Evolutionary conservation across 1,284 basidiomycete species (phyloP).

Genomic region (Pterulicium gracile): DNA sequence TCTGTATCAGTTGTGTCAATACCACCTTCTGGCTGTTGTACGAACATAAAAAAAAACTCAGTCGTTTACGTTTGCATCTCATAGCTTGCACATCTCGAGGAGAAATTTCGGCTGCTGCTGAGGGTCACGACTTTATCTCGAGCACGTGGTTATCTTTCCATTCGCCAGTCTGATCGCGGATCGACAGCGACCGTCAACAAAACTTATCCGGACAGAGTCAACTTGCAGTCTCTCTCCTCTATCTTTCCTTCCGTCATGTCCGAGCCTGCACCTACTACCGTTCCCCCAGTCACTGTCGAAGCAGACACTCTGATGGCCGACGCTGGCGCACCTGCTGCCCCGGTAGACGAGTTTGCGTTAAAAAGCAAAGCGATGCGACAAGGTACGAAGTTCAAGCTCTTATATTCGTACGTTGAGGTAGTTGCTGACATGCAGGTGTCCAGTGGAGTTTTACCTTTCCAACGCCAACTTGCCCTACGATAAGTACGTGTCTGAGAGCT

Average conservation of each 20-base stretch:
- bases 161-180: background rate
- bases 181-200: background rate
- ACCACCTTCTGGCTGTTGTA: too few species aligned
- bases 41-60: too few species aligned
- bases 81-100: too few species aligned
- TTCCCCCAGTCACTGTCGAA: background rate
- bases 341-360: slow-evolving; percentile 8
- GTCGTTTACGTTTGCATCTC: too few species aligned
- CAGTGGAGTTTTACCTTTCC: slow-evolving; percentile 97
- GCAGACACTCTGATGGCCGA: slow-evolving; percentile 9
- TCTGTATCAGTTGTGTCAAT: too few species aligned
- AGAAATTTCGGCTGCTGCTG: too few species aligned
- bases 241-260: background rate
- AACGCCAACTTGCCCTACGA: slow-evolving; percentile 95
- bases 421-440: slow-evolving; percentile 1
- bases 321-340: slow-evolving; percentile 5
- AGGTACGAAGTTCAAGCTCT: slow-evolving; percentile 5
- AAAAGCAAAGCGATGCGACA: slow-evolving; percentile 10
- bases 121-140: too few species aligned
- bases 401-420: background rate
- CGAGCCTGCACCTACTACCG: background rate
- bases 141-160: slow-evolving; percentile 1
- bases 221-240: background rate
- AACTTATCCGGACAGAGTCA: background rate
- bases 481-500: slow-evolving; percentile 39